Evolutionary conservation across 805 yeast species (phyloP), one percentile per base, ranked within the genome.

Genomic region (Ogataea haglerorum): DNA sequence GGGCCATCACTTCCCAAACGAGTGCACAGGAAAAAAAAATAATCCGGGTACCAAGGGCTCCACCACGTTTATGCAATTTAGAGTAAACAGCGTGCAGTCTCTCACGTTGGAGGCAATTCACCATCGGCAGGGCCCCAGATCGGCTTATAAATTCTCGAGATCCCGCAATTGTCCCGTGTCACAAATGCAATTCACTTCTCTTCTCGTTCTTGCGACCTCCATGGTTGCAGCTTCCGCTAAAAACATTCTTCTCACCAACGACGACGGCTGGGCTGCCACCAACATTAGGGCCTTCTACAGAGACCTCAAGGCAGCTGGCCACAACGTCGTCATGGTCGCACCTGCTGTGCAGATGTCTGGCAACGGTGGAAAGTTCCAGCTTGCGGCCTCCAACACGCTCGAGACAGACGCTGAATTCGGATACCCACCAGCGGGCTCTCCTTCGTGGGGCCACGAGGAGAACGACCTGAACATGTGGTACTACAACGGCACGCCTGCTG

Each of bases 261-360:
- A 77, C 52, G 82, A 77, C 47, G 71, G 75, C n/a, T 77, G 77
- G 76, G 73, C 72, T 3, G 61, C 80, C 6, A 72, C 80, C 38
- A 75, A 75, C 52, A 73, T 77, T 52, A 70, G 82, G 54, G 78
- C 81, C 10, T 59, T 76, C 8, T 77, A 76, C 67, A 58, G 68
- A 36, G 74, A 65, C 25, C 65, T 75, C 46, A 66, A 57, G 21
- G 51, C 53, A 6, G 78, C 73, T 15, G 77, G 77, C 25, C 72
- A 75, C 54, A 64, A 63, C 41, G 80, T 73, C 30, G 58, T 68
- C 37, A 51, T 73, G 49, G 76, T 72, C 32, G 80, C 80, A 7
- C 80, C 81, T 36, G 73, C 67, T 18, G 65, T 66, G 24, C 75
- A 72, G 48, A 65, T 72, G 60, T 68, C 75, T 0, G 80, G 83